A percentile compares a stretch with the other conserved stretches of the same genome.
Conservation (phyloP, 2,329 filamentous ascomycete species). For the Diaporthe velutina region DNA sequence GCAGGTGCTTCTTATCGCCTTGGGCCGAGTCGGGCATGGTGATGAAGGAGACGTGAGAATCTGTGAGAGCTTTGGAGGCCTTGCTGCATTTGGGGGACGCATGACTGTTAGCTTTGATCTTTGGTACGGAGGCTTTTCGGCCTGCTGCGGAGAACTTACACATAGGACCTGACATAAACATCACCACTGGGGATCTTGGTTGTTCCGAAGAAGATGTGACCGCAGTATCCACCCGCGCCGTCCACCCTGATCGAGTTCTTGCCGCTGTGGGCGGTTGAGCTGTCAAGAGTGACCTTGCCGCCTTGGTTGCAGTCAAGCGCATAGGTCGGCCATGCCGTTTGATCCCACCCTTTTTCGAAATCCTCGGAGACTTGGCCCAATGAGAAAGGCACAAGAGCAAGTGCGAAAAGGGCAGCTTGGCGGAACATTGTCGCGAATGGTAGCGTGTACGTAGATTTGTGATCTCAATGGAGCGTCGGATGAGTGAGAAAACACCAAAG, state of each 20-base stretch:
- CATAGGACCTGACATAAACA: conserved; percentile 67
- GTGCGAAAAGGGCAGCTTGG: conserved; percentile 57
- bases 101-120: background rate
- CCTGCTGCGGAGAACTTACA: conserved; percentile 58
- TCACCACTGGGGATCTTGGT: conserved; percentile 67
- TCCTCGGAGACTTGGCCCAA: conserved; percentile 66
- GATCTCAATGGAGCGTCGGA: background rate
- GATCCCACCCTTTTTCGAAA: conserved; percentile 71
- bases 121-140: background rate
- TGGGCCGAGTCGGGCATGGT: conserved; percentile 72
- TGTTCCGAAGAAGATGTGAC: conserved; percentile 73
- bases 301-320: conserved; percentile 72
- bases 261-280: conserved; percentile 66
- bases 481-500: background rate
- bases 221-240: conserved; percentile 67
- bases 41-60: conserved; percentile 73
- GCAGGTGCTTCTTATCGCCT: conserved; percentile 69
- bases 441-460: background rate
- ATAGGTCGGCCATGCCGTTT: conserved; percentile 69
- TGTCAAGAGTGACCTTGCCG: conserved; percentile 69
- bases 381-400: conserved; percentile 60
- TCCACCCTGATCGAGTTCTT: conserved; percentile 67
- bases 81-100: conserved; percentile 56
- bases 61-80: conserved; percentile 67
- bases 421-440: conserved; percentile 53